Evolutionary conservation across 179 eudicot genomes (phyloP).

Genomic region (Monotropa hypopitys): DNA sequence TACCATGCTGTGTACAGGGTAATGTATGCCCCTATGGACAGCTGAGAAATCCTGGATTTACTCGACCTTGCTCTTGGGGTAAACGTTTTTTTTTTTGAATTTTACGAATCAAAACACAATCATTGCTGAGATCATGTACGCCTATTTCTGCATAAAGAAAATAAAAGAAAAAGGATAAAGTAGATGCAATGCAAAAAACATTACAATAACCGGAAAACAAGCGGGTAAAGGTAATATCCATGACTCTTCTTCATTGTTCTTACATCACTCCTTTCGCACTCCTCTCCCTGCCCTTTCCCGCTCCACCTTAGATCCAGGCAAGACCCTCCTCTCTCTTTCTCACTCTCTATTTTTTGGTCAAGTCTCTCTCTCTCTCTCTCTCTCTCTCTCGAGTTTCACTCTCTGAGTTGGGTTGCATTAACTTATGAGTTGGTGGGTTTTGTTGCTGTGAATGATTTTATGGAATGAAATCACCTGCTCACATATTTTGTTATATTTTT

Average conservation of each 20-base stretch:
- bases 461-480: background rate
- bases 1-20: too few relatives aligned
- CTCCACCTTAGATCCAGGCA: slow-evolving; percentile 9
- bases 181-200: background rate
- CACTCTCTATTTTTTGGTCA: background rate
- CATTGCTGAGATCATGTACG: background rate
- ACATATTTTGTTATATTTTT: background rate
- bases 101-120: background rate
- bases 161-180: background rate
- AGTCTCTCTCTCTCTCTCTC: background rate
- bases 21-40: too few relatives aligned
- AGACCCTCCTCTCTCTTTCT: background rate
- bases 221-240: background rate
- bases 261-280: slow-evolving; percentile 3
- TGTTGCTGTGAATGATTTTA: background rate
- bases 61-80: too few relatives aligned
- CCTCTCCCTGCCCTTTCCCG: background rate
- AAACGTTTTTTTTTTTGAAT: background rate
- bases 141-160: background rate
- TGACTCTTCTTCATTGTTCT: background rate
- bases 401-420: background rate
- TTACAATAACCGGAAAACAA: background rate
- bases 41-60: too few relatives aligned
- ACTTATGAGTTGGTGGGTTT: background rate
- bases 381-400: background rate